Conservation (phyloP, 768 basidiomycete species). For the Imleria badia region DNA sequence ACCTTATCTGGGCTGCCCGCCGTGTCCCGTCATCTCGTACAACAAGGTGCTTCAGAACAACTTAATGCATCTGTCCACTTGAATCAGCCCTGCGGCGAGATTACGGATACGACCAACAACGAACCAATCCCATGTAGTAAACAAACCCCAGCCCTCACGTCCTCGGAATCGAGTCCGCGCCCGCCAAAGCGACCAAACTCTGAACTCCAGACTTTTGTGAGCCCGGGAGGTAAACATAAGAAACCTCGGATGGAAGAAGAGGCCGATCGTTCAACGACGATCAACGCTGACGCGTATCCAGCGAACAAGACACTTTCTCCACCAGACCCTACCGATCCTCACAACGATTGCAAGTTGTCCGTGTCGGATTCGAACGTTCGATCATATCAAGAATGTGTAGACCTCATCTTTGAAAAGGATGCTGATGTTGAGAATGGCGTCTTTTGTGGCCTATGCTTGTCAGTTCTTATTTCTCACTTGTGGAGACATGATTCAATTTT, state of each 20-base stretch:
- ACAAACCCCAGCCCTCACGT: neutral
- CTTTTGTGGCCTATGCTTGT: conserved; percentile 55
- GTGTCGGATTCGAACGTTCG: conserved; percentile 24
- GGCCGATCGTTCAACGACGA: neutral
- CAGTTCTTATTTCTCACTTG: conserved; percentile 24
- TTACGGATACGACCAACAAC: neutral
- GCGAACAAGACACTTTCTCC: neutral
- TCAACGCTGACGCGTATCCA: neutral
- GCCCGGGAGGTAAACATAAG: conserved; percentile 16
- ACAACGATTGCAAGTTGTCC: neutral
- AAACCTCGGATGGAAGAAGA: conserved; percentile 20
- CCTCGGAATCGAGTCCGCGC: neutral
- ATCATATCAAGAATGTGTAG: conserved; percentile 45
- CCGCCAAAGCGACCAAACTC: conserved; percentile 19
- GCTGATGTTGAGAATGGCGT: conserved; percentile 28
- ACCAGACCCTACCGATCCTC: neutral
- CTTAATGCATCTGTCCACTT: neutral
- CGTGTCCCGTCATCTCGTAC: neutral
- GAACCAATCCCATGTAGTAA: neutral
- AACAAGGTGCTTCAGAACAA: conserved; percentile 4
- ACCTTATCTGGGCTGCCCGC: conserved; percentile 1
- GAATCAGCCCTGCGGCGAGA: neutral
- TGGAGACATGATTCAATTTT: neutral
- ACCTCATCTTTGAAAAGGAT: conserved; percentile 34
- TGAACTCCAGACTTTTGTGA: conserved; percentile 4